Evolutionary conservation across 805 yeast species (phyloP).

Genomic region (Ogataea paradorogensis): DNA sequence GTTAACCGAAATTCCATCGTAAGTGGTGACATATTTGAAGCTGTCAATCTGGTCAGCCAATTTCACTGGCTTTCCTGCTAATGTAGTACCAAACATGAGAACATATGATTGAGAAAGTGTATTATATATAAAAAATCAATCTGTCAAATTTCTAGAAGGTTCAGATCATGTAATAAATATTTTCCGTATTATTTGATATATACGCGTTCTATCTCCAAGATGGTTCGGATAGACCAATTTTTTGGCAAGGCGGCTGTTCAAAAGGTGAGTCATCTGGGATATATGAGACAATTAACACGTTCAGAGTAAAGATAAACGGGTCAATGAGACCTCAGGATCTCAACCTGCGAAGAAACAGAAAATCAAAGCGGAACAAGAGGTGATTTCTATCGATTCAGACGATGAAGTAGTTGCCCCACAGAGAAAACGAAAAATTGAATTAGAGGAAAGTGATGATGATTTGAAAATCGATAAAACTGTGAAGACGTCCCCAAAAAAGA

Average conservation of each 20-base stretch:
- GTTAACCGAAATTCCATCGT: slow-evolving; percentile 54
- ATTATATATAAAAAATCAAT: background rate
- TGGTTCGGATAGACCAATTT: slow-evolving; percentile 31
- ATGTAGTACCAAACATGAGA: slow-evolving; percentile 34
- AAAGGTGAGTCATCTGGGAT: background rate
- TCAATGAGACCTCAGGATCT: background rate
- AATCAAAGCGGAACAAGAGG: background rate
- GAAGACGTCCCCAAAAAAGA: slow-evolving; percentile 7
- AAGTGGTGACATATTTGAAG: slow-evolving; percentile 61
- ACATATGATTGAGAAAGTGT: background rate
- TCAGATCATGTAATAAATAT: slow-evolving; percentile 9
- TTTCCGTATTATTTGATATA: slow-evolving; percentile 1
- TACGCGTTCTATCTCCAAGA: slow-evolving; percentile 8
- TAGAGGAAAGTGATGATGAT: slow-evolving; percentile 6
- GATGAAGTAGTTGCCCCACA: slow-evolving; percentile 4
- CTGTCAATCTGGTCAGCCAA: slow-evolving; percentile 65
- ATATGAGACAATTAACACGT: background rate
- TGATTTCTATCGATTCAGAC: slow-evolving; percentile 3
- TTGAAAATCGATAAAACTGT: background rate
- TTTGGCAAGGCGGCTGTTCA: slow-evolving; percentile 30
- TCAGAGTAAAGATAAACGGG: background rate
- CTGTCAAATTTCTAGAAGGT: slow-evolving; percentile 13
- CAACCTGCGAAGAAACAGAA: slow-evolving; percentile 9
- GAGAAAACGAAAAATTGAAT: slow-evolving; percentile 4
- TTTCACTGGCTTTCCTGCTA: slow-evolving; percentile 36